These are phyloP conservation scores for Penicillium sp. DNA, from an alignment of 2,329 filamentous ascomycete species.

Conservation along the genomic window DNA sequence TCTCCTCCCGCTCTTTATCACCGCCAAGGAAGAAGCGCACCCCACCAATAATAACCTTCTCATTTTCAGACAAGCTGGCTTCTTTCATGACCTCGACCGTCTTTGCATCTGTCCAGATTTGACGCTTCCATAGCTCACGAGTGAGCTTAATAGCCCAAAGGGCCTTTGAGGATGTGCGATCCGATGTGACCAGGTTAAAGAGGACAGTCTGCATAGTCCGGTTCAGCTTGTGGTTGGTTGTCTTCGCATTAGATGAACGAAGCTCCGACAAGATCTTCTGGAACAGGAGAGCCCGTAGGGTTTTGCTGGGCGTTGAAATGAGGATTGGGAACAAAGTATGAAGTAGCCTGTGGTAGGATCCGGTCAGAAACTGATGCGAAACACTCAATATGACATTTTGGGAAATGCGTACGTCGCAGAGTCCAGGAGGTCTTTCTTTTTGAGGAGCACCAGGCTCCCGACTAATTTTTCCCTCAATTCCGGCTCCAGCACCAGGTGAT, in stretches of 20 bases:
- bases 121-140: constrained; percentile 91
- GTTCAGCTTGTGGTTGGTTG: constrained; percentile 89
- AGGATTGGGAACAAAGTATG: constrained; percentile 94
- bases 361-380: too few species aligned
- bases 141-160: constrained; percentile 97
- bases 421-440: constrained; percentile 89
- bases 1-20: constrained; percentile 91
- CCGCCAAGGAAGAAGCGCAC: constrained; percentile 94
- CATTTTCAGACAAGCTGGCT: constrained; percentile 80
- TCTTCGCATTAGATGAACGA: constrained; percentile 79
- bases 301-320: constrained; percentile 87
- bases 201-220: constrained; percentile 88
- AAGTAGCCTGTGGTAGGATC: constrained; percentile 54
- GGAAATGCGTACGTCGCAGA: constrained; percentile 59
- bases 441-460: constrained; percentile 78
- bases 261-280: constrained; percentile 89
- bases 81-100: constrained; percentile 99
- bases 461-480: constrained; percentile 94
- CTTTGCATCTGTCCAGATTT: constrained; percentile 92
- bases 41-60: constrained; percentile 84
- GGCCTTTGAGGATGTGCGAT: constrained; percentile 78
- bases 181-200: constrained; percentile 84
- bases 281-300: constrained; percentile 77
- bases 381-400: not conserved
- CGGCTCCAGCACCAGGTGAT: constrained; percentile 77